A percentile compares a stretch with the other conserved stretches of the same genome.
phyloP scores from a whole-genome alignment of 768 basidiomycete genomes.

The Suillus variegatus region DNA sequence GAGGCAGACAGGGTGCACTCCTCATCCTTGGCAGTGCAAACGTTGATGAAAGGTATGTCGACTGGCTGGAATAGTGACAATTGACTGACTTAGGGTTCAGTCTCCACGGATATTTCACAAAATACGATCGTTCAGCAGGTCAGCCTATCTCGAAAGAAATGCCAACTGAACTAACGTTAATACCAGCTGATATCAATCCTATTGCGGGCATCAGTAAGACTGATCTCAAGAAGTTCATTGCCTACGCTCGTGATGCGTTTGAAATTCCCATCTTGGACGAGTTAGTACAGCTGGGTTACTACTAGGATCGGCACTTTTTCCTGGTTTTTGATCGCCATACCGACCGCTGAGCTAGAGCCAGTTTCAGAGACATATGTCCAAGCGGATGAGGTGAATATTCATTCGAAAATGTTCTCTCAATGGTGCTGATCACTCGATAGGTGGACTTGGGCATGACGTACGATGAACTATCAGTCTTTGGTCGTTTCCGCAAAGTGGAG shows the following conservation, averaged over 20 bases:
- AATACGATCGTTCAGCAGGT: constrained; percentile 96
- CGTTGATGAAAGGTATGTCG: constrained; percentile 87
- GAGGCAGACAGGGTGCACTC: constrained; percentile 81
- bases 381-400: constrained; percentile 76
- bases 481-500: constrained; percentile 90
- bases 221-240: constrained; percentile 94
- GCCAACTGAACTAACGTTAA: constrained; percentile 14
- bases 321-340: constrained; percentile 80
- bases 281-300: constrained; percentile 45
- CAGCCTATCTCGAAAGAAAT: constrained; percentile 12
- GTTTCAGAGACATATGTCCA: constrained; percentile 94
- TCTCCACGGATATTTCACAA: constrained; percentile 94
- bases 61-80: background rate
- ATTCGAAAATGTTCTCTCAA: background rate
- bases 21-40: constrained; percentile 98
- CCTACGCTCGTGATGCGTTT: constrained; percentile 75
- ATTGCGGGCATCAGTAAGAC: constrained; percentile 99
- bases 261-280: constrained; percentile 80
- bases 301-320: constrained; percentile 3
- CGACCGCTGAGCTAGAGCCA: constrained; percentile 96
- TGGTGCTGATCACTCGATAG: constrained; percentile 36
- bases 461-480: constrained; percentile 92
- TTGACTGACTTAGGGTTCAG: constrained; percentile 39
- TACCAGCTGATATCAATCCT: constrained; percentile 90
- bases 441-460: constrained; percentile 99